Base-by-base conservation (phyloP, 2,329 filamentous ascomycete genomes). In the Raffaelea albimanens region DNA sequence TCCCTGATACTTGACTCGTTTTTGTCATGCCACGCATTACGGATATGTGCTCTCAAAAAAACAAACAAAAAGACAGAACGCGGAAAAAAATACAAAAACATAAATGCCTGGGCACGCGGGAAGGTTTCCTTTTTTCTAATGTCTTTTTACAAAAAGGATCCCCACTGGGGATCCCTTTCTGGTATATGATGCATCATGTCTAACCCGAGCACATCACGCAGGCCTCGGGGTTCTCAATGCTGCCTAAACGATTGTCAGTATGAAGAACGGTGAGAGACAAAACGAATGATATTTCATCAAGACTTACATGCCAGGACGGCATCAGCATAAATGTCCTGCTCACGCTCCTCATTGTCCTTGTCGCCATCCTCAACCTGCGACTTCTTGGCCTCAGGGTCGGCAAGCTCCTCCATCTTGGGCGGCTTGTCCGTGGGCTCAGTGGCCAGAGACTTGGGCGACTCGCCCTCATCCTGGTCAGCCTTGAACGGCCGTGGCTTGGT, bases 151-250 rank as follows among this genome's bases (percentile, higher is more conserved):
- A n/a, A n/a, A n/a, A n/a, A n/a, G n/a, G n/a, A n/a, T n/a, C n/a
- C n/a, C n/a, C n/a, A n/a, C n/a, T n/a, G n/a, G n/a, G n/a, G n/a
- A 38, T 48, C 34, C 44, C 43, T 19, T 46, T 40, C 22, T 45
- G 45, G 19, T 45, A 22, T 20, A 19, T 38, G 34, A 8, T 38
- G 10, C 31, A 34, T 45, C 7, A 31, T 42, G 19, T 59, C 66
- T 78, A 97, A 72, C 90, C 91, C 68, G 87, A 94, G 82, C 93
- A 98, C 93, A 98, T 97, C 55, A 95, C 65, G 65, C 93, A 98
- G 43, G 84, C 76, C 65, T 98, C 93, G 57, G 85, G 88, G 73
- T 97, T 96, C 63, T 97, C 90, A 66, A 98, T 97, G 70, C 90
- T 96, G 75, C 82, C 82, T 85, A 50, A 58, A 36, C 25, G 23